phyloP scores from a whole-genome alignment of 768 basidiomycete species.

The Chalciporus piperatus region DNA sequence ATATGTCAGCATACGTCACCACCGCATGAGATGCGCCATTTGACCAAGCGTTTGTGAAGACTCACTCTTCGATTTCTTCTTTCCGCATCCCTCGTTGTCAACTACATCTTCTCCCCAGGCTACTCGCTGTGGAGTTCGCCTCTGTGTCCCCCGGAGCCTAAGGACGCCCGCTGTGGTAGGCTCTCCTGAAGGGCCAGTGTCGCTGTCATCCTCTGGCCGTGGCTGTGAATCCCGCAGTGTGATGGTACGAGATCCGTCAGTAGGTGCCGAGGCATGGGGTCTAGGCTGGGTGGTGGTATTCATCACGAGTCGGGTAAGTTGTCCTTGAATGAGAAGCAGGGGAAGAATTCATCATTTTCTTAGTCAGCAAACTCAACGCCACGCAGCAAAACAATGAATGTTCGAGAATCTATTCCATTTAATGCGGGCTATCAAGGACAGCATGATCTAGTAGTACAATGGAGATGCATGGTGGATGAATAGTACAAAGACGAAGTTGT shows the following conservation, averaged over 20 bases:
- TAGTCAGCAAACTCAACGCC: conserved; percentile 17
- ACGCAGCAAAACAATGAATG: not conserved
- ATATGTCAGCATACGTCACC: not conserved
- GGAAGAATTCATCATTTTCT: not conserved
- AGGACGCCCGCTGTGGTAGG: conserved; percentile 46
- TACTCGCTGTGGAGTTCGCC: conserved; percentile 52
- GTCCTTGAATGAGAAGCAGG: not conserved
- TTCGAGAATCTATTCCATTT: conserved; percentile 13
- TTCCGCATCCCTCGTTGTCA: conserved; percentile 87
- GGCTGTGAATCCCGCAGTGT: conserved; percentile 42
- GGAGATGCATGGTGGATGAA: conserved; percentile 20
- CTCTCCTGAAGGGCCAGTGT: conserved; percentile 19
- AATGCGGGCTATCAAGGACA: conserved; percentile 20
- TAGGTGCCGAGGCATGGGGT: conserved; percentile 40
- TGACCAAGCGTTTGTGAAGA: not conserved
- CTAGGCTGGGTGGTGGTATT: conserved; percentile 26
- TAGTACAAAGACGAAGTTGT: conserved; percentile 16
- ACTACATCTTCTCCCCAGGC: conserved; percentile 83
- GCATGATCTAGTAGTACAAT: conserved; percentile 24
- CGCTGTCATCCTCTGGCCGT: conserved; percentile 25
- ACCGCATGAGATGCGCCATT: not conserved
- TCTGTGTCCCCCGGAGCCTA: conserved; percentile 55
- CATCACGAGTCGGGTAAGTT: conserved; percentile 4
- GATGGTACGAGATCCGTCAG: conserved; percentile 55
- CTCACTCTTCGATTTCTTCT: conserved; percentile 90